Conservation (phyloP, 2,329 filamentous ascomycete species). For the Fusarium guadeloupense region DNA sequence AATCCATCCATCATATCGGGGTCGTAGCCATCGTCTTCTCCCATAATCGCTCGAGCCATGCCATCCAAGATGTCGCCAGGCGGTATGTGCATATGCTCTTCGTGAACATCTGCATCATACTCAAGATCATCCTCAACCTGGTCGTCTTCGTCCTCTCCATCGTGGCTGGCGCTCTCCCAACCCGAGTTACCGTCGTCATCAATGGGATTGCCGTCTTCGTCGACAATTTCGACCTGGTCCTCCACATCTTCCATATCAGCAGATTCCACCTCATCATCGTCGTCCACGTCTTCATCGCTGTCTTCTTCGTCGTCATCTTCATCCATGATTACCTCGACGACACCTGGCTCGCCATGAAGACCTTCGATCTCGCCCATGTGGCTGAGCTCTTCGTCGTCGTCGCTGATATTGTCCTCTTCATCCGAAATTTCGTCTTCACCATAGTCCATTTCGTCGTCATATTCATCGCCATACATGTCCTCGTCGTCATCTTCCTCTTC, state of each 20-base stretch:
- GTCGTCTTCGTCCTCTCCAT: constrained; percentile 62
- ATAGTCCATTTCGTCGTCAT: constrained; percentile 94
- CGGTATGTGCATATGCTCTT: constrained; percentile 59
- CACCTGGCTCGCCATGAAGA: constrained; percentile 67
- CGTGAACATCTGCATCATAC: constrained; percentile 65
- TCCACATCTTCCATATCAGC: constrained; percentile 63
- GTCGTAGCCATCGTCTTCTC: constrained; percentile 61
- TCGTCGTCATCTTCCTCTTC: constrained; percentile 81
- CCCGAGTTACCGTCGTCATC: constrained; percentile 68
- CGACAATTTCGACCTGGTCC: constrained; percentile 65
- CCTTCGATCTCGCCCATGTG: constrained; percentile 89
- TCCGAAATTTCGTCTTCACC: constrained; percentile 82
- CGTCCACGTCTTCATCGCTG: constrained; percentile 65
- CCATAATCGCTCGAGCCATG: constrained; percentile 65
- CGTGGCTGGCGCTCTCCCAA: constrained; percentile 68
- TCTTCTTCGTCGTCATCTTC: constrained; percentile 73
- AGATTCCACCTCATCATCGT: constrained; percentile 55
- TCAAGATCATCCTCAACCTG: constrained; percentile 64
- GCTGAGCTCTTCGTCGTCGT: constrained; percentile 84
- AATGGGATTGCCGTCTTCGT: constrained; percentile 68
- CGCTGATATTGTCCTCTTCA: constrained; percentile 87
- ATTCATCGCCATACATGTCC: constrained; percentile 92
- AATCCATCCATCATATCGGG: constrained; percentile 62
- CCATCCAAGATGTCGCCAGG: constrained; percentile 59
- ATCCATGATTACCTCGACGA: constrained; percentile 83